Evolutionary conservation across 108 stramenopile genomes (phyloP), one percentile per base, ranked within the genome.

Genomic region (Poteriospumella lacustris): DNA sequence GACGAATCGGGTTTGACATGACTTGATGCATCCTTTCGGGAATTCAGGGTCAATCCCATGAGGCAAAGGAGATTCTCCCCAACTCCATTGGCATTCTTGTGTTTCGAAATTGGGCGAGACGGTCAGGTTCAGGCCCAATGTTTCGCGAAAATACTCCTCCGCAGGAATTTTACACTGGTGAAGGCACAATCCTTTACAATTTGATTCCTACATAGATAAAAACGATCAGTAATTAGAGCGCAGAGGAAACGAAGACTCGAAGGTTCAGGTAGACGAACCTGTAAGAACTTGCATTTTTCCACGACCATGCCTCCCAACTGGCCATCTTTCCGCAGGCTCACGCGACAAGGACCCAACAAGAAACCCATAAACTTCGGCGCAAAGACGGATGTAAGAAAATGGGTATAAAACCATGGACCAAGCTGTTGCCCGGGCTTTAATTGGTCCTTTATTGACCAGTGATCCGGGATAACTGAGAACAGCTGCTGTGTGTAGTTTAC

Each of bases 21-120:
- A 26, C 28, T 5, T 5, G 9, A 64, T 31, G 36, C 60, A 64
- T 64, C 60, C 60, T 24, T 64, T 64, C 9, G 60, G 60, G 31
- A 64, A 64, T 3, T 19, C 15, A 31, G 15, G 29, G 36, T 64
- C 60, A 34, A 34, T 26, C 5, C 31, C 12, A 64, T 64, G 24
- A 19, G 60, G 60, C 58, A 79, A 38, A 43, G 69, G 70, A 36
- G 59, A 41, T 24, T 28, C 91, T 52, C 93, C 93, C 85, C 90
- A 94, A 77, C 88, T 90, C 93, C 93, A 94, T 47, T 92, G 91
- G 68, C 93, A 94, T 78, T 94, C 91, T 77, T 94, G 93, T 59
- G 91, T 94, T 1, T 80, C 91, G 83, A 94, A 94, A 75, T 94
- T 94, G 36, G 93, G 93, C 34, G 75, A 78, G 36, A 94, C 91